Conservation (phyloP, 2,329 filamentous ascomycete species). For the Verticillium tricorpus region DNA sequence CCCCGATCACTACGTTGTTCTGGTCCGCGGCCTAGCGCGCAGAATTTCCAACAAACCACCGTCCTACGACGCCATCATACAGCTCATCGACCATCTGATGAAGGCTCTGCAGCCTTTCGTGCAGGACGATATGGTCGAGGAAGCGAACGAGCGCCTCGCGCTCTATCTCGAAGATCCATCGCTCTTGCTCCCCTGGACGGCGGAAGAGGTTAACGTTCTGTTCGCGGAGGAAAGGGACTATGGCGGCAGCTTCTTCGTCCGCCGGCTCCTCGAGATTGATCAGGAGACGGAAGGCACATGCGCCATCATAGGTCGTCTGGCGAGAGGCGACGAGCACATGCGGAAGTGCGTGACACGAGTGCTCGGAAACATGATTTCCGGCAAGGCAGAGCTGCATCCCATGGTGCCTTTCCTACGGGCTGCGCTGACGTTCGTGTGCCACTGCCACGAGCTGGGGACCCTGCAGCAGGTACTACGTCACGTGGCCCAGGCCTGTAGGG, state of each 20-base stretch:
- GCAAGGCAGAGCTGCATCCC: slow-evolving; percentile 40
- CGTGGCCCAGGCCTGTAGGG: slow-evolving; percentile 36
- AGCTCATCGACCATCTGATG: slow-evolving; percentile 42
- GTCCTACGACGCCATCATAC: slow-evolving; percentile 49
- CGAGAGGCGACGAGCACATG: slow-evolving; percentile 46
- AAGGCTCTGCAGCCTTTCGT: slow-evolving; percentile 34
- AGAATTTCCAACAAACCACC: slow-evolving; percentile 31
- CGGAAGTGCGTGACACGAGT: slow-evolving; percentile 48
- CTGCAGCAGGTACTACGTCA: slow-evolving; percentile 37
- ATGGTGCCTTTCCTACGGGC: slow-evolving; percentile 55
- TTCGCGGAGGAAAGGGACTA: slow-evolving; percentile 33
- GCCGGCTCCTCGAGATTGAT: slow-evolving; percentile 61
- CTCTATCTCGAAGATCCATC: slow-evolving; percentile 22
- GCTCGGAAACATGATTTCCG: slow-evolving; percentile 49
- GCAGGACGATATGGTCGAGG: slow-evolving; percentile 26
- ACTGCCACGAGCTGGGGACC: slow-evolving; percentile 26
- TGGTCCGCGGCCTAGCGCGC: slow-evolving; percentile 17
- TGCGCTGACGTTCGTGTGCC: slow-evolving; percentile 47
- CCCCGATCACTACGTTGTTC: slow-evolving; percentile 55
- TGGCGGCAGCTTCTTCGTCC: slow-evolving; percentile 51
- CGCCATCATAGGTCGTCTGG: slow-evolving; percentile 52
- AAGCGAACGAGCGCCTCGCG: slow-evolving; percentile 32
- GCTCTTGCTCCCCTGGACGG: slow-evolving; percentile 37
- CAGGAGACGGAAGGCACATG: slow-evolving; percentile 49
- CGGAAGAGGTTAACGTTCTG: slow-evolving; percentile 40